Evolutionary conservation across 1,139 yeast species (phyloP).

Genomic region (Lodderomyces margitis): DNA sequence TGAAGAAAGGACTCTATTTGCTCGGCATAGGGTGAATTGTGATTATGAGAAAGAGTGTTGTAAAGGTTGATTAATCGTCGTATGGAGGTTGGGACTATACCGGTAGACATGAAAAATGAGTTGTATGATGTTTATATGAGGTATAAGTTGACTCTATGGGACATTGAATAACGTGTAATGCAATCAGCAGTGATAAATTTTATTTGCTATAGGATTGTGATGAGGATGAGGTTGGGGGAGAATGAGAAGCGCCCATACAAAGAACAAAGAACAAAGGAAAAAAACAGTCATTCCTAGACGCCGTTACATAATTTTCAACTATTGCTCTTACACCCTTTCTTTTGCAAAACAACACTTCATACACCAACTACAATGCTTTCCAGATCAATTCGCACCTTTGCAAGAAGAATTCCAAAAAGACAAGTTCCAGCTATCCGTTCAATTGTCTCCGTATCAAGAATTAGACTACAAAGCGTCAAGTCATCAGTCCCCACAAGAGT

Average conservation of each 20-base stretch:
- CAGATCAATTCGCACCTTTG: constrained; percentile 1
- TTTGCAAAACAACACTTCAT: background rate
- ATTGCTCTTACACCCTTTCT: background rate
- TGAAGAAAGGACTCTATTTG: background rate
- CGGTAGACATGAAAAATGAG: background rate
- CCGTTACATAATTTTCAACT: background rate
- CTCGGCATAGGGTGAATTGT: background rate
- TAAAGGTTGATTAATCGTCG: constrained; percentile 7
- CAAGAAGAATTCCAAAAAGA: constrained; percentile 2
- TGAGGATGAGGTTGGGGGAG: no score
- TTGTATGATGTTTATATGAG: background rate
- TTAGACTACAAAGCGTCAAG: background rate
- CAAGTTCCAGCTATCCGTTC: background rate
- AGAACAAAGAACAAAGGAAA: background rate
- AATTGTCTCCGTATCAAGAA: background rate
- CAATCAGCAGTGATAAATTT: background rate
- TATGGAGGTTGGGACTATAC: constrained; percentile 3
- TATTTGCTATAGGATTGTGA: background rate
- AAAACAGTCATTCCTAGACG: background rate
- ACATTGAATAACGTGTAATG: background rate
- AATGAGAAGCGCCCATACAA: no score
- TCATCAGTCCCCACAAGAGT: background rate
- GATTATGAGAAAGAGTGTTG: background rate
- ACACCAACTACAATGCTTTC: constrained; percentile 3
- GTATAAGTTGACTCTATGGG: background rate